These are phyloP conservation scores for Halophytophthora batemanensis DNA, from an alignment of 352 stramenopile genomes.

Conservation along the genomic window DNA sequence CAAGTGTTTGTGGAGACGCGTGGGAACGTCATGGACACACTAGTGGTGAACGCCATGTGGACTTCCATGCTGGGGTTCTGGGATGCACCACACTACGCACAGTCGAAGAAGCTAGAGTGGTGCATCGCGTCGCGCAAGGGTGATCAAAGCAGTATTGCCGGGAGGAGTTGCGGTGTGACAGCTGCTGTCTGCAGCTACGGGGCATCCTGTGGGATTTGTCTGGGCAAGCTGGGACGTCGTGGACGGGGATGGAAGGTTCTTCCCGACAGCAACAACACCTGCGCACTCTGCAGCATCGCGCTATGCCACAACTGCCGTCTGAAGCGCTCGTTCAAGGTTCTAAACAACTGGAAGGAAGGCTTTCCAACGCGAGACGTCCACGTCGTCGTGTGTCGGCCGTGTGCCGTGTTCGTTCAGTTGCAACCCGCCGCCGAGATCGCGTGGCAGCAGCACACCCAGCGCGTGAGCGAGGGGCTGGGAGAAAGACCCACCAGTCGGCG, in stretches of 20 bases:
- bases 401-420: background rate
- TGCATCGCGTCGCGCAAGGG: too few species aligned
- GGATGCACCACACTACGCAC: constrained; percentile 9
- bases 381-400: constrained; percentile 10
- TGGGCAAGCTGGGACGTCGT: too few species aligned
- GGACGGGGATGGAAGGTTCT: too few species aligned
- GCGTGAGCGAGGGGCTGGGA: constrained; percentile 5
- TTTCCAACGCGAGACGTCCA: constrained; percentile 4
- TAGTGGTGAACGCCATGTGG: constrained; percentile 18
- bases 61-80: constrained; percentile 11
- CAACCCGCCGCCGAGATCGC: constrained; percentile 9
- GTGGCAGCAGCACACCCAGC: constrained; percentile 13
- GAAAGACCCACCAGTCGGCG: constrained; percentile 10
- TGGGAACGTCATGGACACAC: constrained; percentile 5
- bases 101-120: constrained; percentile 25
- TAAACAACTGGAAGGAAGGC: constrained; percentile 6
- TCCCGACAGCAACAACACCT: constrained; percentile 1
- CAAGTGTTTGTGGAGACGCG: constrained; percentile 18
- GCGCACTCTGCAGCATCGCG: constrained; percentile 4
- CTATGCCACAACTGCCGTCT: constrained; percentile 13
- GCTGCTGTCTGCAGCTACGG: too few species aligned
- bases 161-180: too few species aligned
- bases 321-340: constrained; percentile 11
- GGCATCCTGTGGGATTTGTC: too few species aligned
- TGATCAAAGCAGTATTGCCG: too few species aligned